phyloP scores from a whole-genome alignment of 495 filamentous ascomycete genomes.

The Aspergillus ostianus region DNA sequence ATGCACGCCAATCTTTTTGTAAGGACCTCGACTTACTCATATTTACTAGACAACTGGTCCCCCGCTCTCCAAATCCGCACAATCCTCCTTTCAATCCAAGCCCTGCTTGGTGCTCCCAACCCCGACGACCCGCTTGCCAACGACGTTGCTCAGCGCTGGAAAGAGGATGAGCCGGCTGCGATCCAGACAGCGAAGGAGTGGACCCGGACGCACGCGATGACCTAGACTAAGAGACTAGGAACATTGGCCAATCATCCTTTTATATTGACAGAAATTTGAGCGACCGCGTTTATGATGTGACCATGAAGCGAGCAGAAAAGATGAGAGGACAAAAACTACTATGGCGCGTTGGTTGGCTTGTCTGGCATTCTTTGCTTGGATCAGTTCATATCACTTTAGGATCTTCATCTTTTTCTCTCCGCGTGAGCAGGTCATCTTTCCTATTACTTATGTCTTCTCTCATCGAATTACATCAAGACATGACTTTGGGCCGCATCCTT shows the following conservation, averaged over 20 bases:
- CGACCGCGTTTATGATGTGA: conserved; percentile 32
- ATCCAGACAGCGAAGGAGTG: conserved; percentile 88
- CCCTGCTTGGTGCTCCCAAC: conserved; percentile 92
- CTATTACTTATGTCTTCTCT: background rate
- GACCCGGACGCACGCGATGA: conserved; percentile 77
- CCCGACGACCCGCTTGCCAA: conserved; percentile 96
- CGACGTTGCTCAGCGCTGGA: conserved; percentile 97
- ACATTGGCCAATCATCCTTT: conserved; percentile 6
- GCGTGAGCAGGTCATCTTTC: background rate
- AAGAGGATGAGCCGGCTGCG: conserved; percentile 87
- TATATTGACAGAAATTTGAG: conserved; percentile 15
- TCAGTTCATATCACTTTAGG: background rate
- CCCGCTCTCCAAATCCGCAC: conserved; percentile 97
- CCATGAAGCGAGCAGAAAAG: conserved; percentile 29
- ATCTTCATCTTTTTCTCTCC: background rate
- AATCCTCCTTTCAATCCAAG: conserved; percentile 96
- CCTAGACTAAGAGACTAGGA: conserved; percentile 25
- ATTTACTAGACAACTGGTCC: conserved; percentile 86
- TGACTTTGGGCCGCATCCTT: background rate
- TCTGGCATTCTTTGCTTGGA: background rate
- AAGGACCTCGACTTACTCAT: background rate
- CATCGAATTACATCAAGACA: background rate
- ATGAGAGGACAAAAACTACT: conserved; percentile 3
- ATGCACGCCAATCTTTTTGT: background rate
- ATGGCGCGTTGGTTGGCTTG: background rate